A percentile compares a stretch with the other conserved stretches of the same genome.
Conservation (phyloP, 2,329 filamentous ascomycete genomes). For the Sclerotinia spermophila region DNA sequence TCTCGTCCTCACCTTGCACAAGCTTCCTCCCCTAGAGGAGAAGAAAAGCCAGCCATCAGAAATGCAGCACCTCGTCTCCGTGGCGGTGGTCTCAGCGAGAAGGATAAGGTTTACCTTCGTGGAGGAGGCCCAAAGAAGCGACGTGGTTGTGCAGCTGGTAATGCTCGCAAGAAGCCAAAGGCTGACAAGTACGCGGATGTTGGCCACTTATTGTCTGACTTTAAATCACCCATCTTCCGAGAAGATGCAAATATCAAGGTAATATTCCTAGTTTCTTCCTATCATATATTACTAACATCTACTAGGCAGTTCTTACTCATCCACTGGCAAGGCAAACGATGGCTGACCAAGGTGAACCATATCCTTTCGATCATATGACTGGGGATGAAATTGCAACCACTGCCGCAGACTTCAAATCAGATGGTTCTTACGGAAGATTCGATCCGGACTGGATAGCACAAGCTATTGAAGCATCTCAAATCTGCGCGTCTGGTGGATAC, state of each 20-base stretch:
- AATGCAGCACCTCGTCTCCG: not conserved
- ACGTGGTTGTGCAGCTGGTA: not conserved
- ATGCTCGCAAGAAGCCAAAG: constrained; percentile 15
- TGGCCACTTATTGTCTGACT: constrained; percentile 7
- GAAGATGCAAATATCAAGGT: constrained; percentile 19
- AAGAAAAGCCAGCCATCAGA: not conserved
- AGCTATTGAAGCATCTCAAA: constrained; percentile 50
- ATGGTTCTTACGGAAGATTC: constrained; percentile 52
- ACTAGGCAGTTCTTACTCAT: constrained; percentile 3
- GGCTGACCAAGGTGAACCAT: not conserved
- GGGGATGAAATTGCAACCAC: constrained; percentile 45
- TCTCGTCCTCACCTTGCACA: not conserved
- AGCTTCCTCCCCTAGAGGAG: not conserved
- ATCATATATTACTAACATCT: not conserved
- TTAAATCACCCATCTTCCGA: constrained; percentile 19
- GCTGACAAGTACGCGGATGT: constrained; percentile 13
- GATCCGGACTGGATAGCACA: constrained; percentile 54
- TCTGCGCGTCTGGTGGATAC: constrained; percentile 51
- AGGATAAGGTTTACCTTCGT: not conserved
- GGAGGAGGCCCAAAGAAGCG: constrained; percentile 14
- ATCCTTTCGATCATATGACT: constrained; percentile 11
- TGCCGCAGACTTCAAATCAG: constrained; percentile 52
- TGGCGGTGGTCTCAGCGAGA: not conserved
- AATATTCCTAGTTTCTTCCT: not conserved
- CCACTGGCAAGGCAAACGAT: not conserved